phyloP scores from a whole-genome alignment of 257 asterid genomes.

The Solanum ahanhuiri region DNA sequence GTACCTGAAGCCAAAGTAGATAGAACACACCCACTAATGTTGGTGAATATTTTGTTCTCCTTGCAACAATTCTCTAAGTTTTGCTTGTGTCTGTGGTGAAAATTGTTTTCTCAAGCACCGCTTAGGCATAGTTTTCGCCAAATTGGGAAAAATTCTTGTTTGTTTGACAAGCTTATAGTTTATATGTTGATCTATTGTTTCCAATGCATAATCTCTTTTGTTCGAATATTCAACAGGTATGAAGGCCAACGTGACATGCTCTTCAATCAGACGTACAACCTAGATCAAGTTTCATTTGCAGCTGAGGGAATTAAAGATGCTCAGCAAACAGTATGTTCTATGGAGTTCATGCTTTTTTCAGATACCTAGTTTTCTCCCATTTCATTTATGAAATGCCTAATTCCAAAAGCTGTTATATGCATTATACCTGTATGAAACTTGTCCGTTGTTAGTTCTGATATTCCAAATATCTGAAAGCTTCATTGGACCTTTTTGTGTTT shows the following conservation, averaged over 20 bases:
- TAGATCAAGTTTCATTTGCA: slow-evolving; percentile 97
- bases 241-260: slow-evolving; percentile 99
- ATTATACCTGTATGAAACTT: background rate
- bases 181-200: background rate
- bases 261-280: slow-evolving; percentile 84
- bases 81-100: background rate
- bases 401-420: background rate
- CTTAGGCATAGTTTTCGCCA: background rate
- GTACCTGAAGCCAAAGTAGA: background rate
- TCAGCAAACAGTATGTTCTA: slow-evolving; percentile 81
- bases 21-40: background rate
- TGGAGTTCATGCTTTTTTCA: slow-evolving; percentile 1
- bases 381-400: background rate
- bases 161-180: background rate
- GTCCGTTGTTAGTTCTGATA: background rate
- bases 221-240: slow-evolving; percentile 43
- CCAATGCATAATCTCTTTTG: background rate
- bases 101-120: background rate
- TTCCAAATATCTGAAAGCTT: background rate
- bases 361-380: background rate
- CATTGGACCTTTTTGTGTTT: background rate
- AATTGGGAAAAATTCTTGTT: background rate
- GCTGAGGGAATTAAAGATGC: slow-evolving; percentile 98
- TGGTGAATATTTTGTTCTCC: background rate
- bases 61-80: background rate